Evolutionary conservation across 1,139 yeast genomes (phyloP).

Genomic region (Sugiyamaella pinicola): DNA sequence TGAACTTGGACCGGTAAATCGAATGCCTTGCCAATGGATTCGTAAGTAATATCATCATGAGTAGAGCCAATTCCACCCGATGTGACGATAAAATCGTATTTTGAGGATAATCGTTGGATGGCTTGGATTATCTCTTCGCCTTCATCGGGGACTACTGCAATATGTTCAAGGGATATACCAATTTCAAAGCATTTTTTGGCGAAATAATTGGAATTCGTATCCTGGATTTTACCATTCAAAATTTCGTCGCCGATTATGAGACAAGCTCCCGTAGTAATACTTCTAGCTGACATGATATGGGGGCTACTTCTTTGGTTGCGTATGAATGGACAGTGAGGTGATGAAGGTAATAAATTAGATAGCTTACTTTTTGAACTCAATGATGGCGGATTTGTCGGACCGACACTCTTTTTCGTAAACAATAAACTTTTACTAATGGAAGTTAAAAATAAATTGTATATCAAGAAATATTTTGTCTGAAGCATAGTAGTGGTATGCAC

Average conservation of each 20-base stretch:
- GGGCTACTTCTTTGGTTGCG: too few species aligned
- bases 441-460: neutral
- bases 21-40: constrained; percentile 65
- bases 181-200: constrained; percentile 67
- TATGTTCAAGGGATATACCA: constrained; percentile 65
- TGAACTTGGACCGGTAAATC: constrained; percentile 55
- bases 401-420: neutral
- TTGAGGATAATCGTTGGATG: constrained; percentile 50
- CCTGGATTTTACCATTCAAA: constrained; percentile 81
- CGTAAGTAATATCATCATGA: constrained; percentile 85
- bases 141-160: constrained; percentile 78
- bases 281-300: constrained; percentile 6
- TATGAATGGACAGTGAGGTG: too few species aligned
- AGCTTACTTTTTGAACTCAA: neutral
- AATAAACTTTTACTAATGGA: neutral
- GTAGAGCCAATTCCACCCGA: constrained; percentile 89
- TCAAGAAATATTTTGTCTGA: neutral
- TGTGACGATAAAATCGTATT: constrained; percentile 71
- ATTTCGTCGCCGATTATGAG: constrained; percentile 86
- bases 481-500: constrained; percentile 1
- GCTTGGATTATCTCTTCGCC: constrained; percentile 62
- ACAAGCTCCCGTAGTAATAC: constrained; percentile 43
- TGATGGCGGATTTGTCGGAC: neutral
- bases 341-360: neutral
- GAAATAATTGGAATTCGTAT: constrained; percentile 72